Evolutionary conservation across 83 land plant genomes (phyloP).

Genomic region (Picea abies): DNA sequence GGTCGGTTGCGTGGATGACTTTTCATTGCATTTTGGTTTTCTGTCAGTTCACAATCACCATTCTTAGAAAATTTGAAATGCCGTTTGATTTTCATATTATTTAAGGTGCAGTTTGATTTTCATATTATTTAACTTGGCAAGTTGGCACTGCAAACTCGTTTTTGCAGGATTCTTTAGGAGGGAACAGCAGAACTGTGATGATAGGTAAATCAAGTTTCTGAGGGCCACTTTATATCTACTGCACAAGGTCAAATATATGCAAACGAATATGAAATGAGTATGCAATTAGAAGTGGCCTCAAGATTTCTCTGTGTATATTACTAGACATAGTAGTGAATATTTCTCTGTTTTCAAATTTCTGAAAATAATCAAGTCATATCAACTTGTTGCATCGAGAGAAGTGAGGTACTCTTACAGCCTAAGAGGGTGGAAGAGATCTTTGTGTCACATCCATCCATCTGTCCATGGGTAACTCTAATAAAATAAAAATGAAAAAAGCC

Average conservation of each 20-base stretch:
- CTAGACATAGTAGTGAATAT: not conserved
- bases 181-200: conserved; percentile 99
- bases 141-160: not conserved
- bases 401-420: too few species aligned
- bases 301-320: not conserved
- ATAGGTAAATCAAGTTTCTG: conserved; percentile 64
- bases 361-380: not conserved
- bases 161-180: conserved; percentile 98
- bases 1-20: conserved; percentile 37
- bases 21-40: conserved; percentile 2
- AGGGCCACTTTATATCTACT: not conserved
- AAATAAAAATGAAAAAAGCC: too few species aligned
- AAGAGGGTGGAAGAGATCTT: too few species aligned
- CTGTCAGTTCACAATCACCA: not conserved
- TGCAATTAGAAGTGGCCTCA: not conserved
- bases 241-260: not conserved
- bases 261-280: not conserved
- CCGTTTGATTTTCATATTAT: too few species aligned
- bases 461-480: too few species aligned
- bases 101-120: not conserved
- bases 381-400: too few species aligned
- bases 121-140: not conserved
- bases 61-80: not conserved
- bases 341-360: not conserved
- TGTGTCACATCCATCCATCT: too few species aligned